Evolutionary conservation across 1,284 basidiomycete genomes (phyloP).

Genomic region (Sphagnurus paluster): DNA sequence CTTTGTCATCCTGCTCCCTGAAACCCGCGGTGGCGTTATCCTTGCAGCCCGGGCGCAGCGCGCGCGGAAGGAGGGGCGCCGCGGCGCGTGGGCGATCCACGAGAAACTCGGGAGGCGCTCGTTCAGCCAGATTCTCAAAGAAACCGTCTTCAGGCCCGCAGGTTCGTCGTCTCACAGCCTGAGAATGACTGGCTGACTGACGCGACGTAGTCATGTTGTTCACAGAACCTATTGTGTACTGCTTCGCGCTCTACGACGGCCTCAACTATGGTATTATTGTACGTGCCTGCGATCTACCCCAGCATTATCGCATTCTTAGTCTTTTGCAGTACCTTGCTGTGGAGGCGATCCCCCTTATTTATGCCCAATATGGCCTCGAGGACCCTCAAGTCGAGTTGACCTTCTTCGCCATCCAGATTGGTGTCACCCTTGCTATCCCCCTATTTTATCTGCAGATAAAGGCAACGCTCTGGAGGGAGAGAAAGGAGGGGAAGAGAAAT

Average conservation of each 20-base stretch:
- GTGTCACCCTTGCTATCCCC: slow-evolving; percentile 19
- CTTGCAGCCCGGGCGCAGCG: slow-evolving; percentile 18
- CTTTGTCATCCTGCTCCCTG: slow-evolving; percentile 19
- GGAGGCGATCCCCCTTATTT: slow-evolving; percentile 21
- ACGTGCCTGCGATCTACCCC: no score
- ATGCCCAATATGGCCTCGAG: slow-evolving; percentile 17
- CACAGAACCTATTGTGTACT: slow-evolving; percentile 24
- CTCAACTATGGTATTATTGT: slow-evolving; percentile 23
- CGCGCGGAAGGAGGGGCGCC: slow-evolving; percentile 13
- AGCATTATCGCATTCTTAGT: no score
- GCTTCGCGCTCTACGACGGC: slow-evolving; percentile 22
- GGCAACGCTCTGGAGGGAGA: slow-evolving; percentile 19
- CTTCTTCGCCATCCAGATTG: slow-evolving; percentile 18
- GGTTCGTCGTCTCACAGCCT: slow-evolving; percentile 6
- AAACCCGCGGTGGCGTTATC: slow-evolving; percentile 21
- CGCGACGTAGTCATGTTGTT: slow-evolving; percentile 19
- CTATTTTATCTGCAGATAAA: slow-evolving; percentile 20
- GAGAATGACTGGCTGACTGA: not conserved
- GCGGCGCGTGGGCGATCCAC: slow-evolving; percentile 19
- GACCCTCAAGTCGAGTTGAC: slow-evolving; percentile 18
- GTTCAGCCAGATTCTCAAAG: slow-evolving; percentile 16
- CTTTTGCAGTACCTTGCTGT: slow-evolving; percentile 20
- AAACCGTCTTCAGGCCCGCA: slow-evolving; percentile 20
- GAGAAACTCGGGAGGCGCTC: slow-evolving; percentile 17
- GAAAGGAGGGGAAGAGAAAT: slow-evolving; percentile 14